Conservation (phyloP, 2,329 filamentous ascomycete species). For the Nothomitra cinnamomea region DNA sequence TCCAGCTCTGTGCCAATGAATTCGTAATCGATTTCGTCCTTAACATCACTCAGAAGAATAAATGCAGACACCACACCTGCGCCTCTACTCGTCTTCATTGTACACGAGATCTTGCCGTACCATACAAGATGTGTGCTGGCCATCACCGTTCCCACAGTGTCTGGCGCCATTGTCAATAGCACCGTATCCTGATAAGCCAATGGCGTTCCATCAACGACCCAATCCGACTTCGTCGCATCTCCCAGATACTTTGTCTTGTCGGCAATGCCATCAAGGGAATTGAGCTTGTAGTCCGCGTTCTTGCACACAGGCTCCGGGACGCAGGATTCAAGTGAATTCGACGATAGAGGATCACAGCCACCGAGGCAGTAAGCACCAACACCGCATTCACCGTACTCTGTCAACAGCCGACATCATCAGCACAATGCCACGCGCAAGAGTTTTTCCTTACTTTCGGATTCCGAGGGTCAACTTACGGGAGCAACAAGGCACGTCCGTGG, state of each 20-base stretch:
- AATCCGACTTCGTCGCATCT: constrained; percentile 62
- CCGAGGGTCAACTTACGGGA: constrained; percentile 44
- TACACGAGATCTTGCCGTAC: constrained; percentile 87
- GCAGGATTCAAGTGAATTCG: constrained; percentile 69
- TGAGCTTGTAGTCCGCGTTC: constrained; percentile 56
- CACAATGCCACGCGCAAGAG: neutral
- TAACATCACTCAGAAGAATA: constrained; percentile 85
- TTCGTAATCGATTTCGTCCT: constrained; percentile 98
- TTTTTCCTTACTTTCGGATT: constrained; percentile 1
- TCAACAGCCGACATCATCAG: constrained; percentile 4
- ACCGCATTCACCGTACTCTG: constrained; percentile 87
- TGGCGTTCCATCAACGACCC: constrained; percentile 72
- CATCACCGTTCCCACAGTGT: constrained; percentile 73
- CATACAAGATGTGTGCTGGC: constrained; percentile 80
- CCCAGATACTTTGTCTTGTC: constrained; percentile 73
- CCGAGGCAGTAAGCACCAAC: constrained; percentile 90
- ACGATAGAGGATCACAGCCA: constrained; percentile 80
- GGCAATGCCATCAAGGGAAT: constrained; percentile 49
- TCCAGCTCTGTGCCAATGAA: constrained; percentile 68
- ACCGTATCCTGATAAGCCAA: constrained; percentile 49
- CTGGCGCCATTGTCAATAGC: constrained; percentile 75
- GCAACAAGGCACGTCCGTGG: constrained; percentile 47
- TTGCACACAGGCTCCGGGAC: constrained; percentile 70
- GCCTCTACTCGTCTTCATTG: constrained; percentile 68
- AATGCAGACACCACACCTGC: constrained; percentile 91